phyloP scores from a whole-genome alignment of 2,329 filamentous ascomycete genomes.

The Chrysoporthe austroafricana region DNA sequence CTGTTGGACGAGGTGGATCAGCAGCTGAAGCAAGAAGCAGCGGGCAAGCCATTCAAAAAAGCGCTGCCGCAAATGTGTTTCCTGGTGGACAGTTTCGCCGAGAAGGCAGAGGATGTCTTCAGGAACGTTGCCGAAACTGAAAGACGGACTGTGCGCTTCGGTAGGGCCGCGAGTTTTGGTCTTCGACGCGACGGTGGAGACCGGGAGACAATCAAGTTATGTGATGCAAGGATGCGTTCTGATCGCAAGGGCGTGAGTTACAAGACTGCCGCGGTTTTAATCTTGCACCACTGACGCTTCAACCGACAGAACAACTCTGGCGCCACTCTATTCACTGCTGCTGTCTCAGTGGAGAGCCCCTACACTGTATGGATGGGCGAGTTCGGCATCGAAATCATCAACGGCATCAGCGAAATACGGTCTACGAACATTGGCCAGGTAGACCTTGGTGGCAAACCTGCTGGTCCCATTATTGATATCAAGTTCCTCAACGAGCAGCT shows the following conservation, averaged over 20 bases:
- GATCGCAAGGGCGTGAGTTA: constrained; percentile 39
- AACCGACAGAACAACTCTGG: constrained; percentile 29
- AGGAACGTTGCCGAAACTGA: constrained; percentile 71
- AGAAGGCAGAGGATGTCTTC: constrained; percentile 65
- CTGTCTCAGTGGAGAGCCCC: constrained; percentile 43
- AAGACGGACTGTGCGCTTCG: constrained; percentile 69
- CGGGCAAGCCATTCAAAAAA: constrained; percentile 50
- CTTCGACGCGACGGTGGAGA: constrained; percentile 1
- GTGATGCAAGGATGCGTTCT: constrained; percentile 61
- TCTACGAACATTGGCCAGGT: constrained; percentile 12
- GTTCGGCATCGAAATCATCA: constrained; percentile 54
- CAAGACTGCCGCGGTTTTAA: not conserved
- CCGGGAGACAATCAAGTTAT: constrained; percentile 10
- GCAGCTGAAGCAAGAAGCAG: constrained; percentile 52
- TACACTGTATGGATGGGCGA: constrained; percentile 50
- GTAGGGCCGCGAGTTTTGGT: constrained; percentile 54
- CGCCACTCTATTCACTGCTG: constrained; percentile 45
- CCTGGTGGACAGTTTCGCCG: constrained; percentile 61
- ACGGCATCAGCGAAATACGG: constrained; percentile 60
- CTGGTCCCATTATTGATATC: constrained; percentile 58
- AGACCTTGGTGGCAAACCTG: constrained; percentile 2
- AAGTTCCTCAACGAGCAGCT: constrained; percentile 68
- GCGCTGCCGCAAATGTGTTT: constrained; percentile 66
- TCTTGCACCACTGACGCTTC: not conserved
- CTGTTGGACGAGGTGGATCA: constrained; percentile 54